Evolutionary conservation across 345 rosid genomes (phyloP), one percentile per base, ranked within the genome.

Genomic region (Lumnitzera littorea): DNA sequence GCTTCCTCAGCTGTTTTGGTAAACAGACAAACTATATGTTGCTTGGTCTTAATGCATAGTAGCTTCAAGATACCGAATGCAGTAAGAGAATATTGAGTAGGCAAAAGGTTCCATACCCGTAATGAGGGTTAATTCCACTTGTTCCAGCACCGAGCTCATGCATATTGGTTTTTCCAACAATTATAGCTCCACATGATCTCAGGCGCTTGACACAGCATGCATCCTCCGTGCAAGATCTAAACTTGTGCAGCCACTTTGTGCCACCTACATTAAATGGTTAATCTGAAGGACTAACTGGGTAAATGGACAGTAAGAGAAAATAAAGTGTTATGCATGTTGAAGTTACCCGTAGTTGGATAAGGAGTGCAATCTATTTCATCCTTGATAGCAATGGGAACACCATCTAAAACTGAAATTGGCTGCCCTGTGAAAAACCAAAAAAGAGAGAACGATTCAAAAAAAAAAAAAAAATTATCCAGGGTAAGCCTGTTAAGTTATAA

Each of bases 81-180:
- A 51, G 53, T 23, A 17, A 46, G 11, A 43, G 63, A 41, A 24
- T 51, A 29, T 20, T 60, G 55, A 61, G 50, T 14, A 57, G 31
- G 16, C 17, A 29, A 49, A 12, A 49, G 27, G 12, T 1, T 51
- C 24, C 61, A 54, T 20, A 82, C 95, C 95, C 95, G 10, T 84
- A 82, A 50, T 84, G 95, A 56, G 95, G 95, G 76, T 87, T 87
- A 24, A 84, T 87, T 31, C 90, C 95, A 56, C 85, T 87, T 0
- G 88, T 84, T 65, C 95, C 90, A 23, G 88, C 90, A 4, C 95
- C 95, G 13, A 87, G 84, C 79, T 87, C 95, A 53, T 87, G 95
- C 95, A 87, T 87, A 48, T 87, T 87, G 31, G 90, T 87, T 68
- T 87, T 87, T 3, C 90, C 95, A 29, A 87, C 72, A 47, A 87